Conservation (phyloP, 129 eudicot species). For the Logfia minima region DNA sequence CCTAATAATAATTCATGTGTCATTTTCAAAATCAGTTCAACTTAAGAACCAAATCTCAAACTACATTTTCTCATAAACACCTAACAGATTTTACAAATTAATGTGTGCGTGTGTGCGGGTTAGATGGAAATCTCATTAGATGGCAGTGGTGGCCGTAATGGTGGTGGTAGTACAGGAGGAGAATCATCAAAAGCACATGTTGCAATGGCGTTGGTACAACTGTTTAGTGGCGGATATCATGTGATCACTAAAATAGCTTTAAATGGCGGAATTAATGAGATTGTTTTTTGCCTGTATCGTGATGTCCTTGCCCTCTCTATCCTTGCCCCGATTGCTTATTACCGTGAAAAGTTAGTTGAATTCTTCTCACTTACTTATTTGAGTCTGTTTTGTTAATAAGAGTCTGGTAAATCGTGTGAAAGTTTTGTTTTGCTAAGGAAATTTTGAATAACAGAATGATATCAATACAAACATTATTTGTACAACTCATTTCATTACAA, state of each 20-base stretch:
- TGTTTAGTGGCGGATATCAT: conserved; percentile 82
- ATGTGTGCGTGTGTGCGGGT: not conserved
- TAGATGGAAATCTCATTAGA: conserved; percentile 38
- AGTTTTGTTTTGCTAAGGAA: not conserved
- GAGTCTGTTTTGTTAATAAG: too few species aligned
- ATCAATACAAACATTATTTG: too few species aligned
- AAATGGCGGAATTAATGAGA: conserved; percentile 74
- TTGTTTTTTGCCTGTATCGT: conserved; percentile 78
- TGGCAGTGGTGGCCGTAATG: conserved; percentile 13
- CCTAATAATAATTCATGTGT: not conserved
- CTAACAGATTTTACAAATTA: not conserved
- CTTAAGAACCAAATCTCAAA: not conserved
- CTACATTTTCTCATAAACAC: not conserved
- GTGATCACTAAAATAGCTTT: conserved; percentile 90
- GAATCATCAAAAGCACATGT: conserved; percentile 60
- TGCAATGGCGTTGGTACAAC: conserved; percentile 72
- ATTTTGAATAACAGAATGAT: too few species aligned
- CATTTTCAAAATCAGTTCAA: not conserved
- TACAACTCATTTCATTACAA: too few species aligned
- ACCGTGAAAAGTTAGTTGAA: conserved; percentile 63
- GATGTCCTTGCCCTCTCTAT: conserved; percentile 75
- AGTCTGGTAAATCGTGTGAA: not conserved
- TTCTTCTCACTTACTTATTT: not conserved
- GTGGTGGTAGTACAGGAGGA: conserved; percentile 6
- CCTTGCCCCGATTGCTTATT: conserved; percentile 73